Evolutionary conservation across 2,329 filamentous ascomycete genomes (phyloP).

Genomic region (Calonectria leucothoes): DNA sequence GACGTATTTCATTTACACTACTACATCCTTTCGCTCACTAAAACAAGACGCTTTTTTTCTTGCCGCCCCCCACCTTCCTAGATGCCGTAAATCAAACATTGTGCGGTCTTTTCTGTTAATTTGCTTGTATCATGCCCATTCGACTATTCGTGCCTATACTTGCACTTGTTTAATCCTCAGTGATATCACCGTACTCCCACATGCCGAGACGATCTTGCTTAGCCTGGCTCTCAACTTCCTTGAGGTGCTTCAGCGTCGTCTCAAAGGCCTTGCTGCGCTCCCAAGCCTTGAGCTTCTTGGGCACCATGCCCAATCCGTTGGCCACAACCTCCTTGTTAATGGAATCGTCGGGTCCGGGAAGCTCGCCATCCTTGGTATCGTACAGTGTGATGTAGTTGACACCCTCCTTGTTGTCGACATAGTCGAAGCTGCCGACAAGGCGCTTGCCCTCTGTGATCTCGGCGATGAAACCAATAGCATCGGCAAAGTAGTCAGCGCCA

Average conservation of each 20-base stretch:
- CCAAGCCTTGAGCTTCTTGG: constrained; percentile 91
- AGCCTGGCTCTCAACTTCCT: constrained; percentile 79
- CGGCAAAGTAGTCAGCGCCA: constrained; percentile 83
- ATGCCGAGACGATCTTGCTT: constrained; percentile 86
- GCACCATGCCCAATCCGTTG: constrained; percentile 90
- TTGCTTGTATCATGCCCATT: constrained; percentile 26
- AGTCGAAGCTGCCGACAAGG: constrained; percentile 92
- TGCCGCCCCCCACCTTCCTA: constrained; percentile 20
- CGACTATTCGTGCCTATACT: constrained; percentile 8
- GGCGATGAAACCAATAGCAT: constrained; percentile 80
- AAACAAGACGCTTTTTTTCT: constrained; percentile 24
- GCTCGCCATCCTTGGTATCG: constrained; percentile 73
- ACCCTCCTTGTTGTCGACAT: constrained; percentile 81
- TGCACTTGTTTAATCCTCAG: constrained; percentile 75
- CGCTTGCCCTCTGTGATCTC: constrained; percentile 80
- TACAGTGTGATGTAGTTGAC: constrained; percentile 89
- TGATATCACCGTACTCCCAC: constrained; percentile 99
- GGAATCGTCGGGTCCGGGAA: constrained; percentile 75
- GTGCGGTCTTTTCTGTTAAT: constrained; percentile 14
- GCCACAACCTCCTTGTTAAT: constrained; percentile 89
- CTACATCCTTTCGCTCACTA: constrained; percentile 4
- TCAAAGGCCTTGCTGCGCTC: constrained; percentile 79
- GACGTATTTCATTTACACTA: constrained; percentile 8
- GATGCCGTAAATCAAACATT: constrained; percentile 22
- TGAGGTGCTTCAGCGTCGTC: constrained; percentile 77